These are phyloP conservation scores for Diaporthe vaccinii DNA, from an alignment of 2,329 filamentous ascomycete species.

Conservation along the genomic window DNA sequence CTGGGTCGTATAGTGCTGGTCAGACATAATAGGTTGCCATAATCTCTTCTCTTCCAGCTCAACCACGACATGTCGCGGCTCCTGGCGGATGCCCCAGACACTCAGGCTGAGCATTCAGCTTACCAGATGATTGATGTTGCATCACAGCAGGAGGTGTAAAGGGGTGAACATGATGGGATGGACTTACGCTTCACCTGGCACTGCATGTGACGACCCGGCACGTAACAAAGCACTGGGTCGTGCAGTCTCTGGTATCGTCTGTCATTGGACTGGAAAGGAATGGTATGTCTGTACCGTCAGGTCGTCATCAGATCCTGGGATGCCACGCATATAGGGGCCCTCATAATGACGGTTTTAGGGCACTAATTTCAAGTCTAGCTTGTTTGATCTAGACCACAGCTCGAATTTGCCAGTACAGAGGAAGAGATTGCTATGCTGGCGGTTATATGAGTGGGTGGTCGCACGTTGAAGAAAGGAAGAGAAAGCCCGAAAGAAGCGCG, in stretches of 20 bases:
- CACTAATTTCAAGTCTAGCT: conserved; percentile 46
- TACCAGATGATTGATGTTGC: conserved; percentile 41
- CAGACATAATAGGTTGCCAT: conserved; percentile 35
- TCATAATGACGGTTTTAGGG: conserved; percentile 79
- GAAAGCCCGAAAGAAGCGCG: not conserved
- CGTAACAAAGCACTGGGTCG: too few species aligned
- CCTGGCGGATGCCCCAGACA: conserved; percentile 7
- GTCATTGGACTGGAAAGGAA: not conserved
- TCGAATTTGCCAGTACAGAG: conserved; percentile 65
- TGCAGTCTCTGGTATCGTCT: not conserved
- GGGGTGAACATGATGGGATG: not conserved
- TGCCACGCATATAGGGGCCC: conserved; percentile 72
- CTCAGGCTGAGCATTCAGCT: conserved; percentile 41
- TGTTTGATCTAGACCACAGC: conserved; percentile 70
- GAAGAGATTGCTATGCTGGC: conserved; percentile 53
- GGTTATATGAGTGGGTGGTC: conserved; percentile 51
- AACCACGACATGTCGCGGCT: conserved; percentile 33
- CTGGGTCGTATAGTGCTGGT: conserved; percentile 3
- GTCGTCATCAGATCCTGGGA: conserved; percentile 77
- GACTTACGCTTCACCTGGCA: conserved; percentile 36
- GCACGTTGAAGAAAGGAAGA: conserved; percentile 45
- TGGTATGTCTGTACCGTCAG: conserved; percentile 56
- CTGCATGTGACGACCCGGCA: not conserved
- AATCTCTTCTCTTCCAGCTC: conserved; percentile 38
- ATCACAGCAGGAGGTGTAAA: conserved; percentile 29